Conservation (phyloP, 2,329 filamentous ascomycete species). For the Fusarium torreyae region DNA sequence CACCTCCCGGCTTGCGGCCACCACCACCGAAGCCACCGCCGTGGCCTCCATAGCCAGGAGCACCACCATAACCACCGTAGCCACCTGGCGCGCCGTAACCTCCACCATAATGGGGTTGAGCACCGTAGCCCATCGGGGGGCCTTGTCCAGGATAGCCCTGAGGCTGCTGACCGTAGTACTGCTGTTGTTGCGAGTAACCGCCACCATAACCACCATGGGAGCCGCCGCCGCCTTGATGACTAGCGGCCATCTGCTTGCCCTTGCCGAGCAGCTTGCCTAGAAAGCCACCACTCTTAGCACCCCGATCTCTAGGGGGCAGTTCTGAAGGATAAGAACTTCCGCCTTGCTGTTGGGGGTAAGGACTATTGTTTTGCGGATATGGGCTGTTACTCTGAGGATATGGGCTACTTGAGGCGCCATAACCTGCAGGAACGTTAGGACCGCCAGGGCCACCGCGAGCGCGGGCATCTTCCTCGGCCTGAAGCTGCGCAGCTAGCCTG, state of each 20-base stretch:
- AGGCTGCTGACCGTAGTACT: constrained; percentile 46
- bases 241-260: constrained; percentile 57
- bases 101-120: constrained; percentile 47
- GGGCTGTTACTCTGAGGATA: constrained; percentile 49
- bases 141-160: constrained; percentile 48
- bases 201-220: constrained; percentile 38
- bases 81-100: constrained; percentile 37
- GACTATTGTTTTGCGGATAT: constrained; percentile 50
- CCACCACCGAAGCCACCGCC: constrained; percentile 47
- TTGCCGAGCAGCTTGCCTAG: constrained; percentile 69
- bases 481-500: constrained; percentile 80
- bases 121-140: constrained; percentile 49
- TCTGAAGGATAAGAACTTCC: constrained; percentile 55
- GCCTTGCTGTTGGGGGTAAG: constrained; percentile 52
- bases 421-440: constrained; percentile 54
- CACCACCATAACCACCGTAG: constrained; percentile 53
- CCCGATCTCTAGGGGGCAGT: constrained; percentile 59
- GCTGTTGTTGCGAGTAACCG: constrained; percentile 53
- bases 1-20: constrained; percentile 59
- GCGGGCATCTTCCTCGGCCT: constrained; percentile 85
- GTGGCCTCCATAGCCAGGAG: constrained; percentile 51
- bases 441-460: constrained; percentile 55
- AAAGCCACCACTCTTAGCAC: constrained; percentile 62
- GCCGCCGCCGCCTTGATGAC: constrained; percentile 41
- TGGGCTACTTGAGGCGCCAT: constrained; percentile 49